A percentile compares a stretch with the other conserved stretches of the same genome.
Evolutionary conservation across 2,329 filamentous ascomycete genomes (phyloP).

Genomic region (Penicillium corylophilum): DNA sequence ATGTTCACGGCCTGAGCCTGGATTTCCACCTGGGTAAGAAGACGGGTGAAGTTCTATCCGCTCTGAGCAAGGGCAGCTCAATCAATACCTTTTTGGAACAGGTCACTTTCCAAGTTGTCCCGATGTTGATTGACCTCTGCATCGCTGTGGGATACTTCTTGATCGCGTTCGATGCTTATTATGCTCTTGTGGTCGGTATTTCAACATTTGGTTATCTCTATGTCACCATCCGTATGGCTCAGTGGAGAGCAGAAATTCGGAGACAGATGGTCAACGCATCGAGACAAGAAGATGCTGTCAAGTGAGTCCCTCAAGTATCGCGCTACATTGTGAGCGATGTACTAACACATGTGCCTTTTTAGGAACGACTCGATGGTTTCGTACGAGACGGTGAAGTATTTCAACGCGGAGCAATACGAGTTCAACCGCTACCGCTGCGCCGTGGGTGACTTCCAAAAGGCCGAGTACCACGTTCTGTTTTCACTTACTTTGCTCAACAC

Average conservation of each 20-base stretch:
- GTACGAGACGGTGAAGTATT: slow-evolving; percentile 95
- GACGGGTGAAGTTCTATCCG: slow-evolving; percentile 92
- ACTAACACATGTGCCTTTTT: not conserved
- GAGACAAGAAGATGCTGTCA: slow-evolving; percentile 92
- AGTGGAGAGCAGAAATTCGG: slow-evolving; percentile 85
- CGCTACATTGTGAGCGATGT: not conserved
- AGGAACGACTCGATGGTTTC: slow-evolving; percentile 95
- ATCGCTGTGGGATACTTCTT: slow-evolving; percentile 83
- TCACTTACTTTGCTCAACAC: slow-evolving; percentile 80
- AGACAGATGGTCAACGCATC: slow-evolving; percentile 94
- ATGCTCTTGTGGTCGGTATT: slow-evolving; percentile 83
- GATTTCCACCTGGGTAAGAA: slow-evolving; percentile 97
- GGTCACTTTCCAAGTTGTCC: slow-evolving; percentile 91
- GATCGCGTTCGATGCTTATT: slow-evolving; percentile 78
- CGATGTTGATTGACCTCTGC: slow-evolving; percentile 87
- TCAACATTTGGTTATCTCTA: slow-evolving; percentile 97
- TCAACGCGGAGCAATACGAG: slow-evolving; percentile 80
- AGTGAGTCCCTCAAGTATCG: slow-evolving; percentile 52
- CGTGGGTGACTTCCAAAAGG: slow-evolving; percentile 68
- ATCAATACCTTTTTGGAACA: slow-evolving; percentile 97
- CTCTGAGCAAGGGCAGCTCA: slow-evolving; percentile 90
- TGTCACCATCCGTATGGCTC: slow-evolving; percentile 92
- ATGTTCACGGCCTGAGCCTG: slow-evolving; percentile 90
- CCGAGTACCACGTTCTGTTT: slow-evolving; percentile 73
- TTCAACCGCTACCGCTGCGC: slow-evolving; percentile 70